Base-by-base conservation (phyloP, 1,284 basidiomycete genomes). In the Cryptococcus floricola region DNA sequence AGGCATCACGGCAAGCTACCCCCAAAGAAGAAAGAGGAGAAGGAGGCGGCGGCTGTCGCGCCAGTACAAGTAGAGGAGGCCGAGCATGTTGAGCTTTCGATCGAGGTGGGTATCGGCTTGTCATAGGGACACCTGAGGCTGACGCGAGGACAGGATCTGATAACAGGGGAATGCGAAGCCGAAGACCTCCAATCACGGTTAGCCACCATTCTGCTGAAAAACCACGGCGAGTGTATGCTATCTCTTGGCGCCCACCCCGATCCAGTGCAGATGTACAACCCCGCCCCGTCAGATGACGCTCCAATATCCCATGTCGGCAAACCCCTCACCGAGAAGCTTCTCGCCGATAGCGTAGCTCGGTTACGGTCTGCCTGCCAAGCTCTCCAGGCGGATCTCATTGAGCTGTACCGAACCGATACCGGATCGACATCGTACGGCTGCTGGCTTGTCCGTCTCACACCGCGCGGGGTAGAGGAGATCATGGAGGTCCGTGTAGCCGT, bases 401-500 rank as follows among this genome's bases (percentile, higher is more conserved):
- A 76, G 66, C 61, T 76, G 18, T 76, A 76, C 54, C 57, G 61
- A 46, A 45, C 52, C 18, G 53, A 61, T n/a, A 53, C 62, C 14
- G 49, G 54, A 14, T 55, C 44, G 10, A 57, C 53, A 16, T 39
- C 59, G 1, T 71, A 67, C 58, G 72, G 70, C 9, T 72, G 66
- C 56, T 73, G 73, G 71, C 58, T 77, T 34, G 61, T 76, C 23
- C 61, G 77, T 1, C 52, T 76, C 37, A 68, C 61, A 1, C 75
- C 77, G 0, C 54, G 66, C 12, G 68, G 72, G 8, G 74, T 76
- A 9, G 74, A 77, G 63, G 75, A 78, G 56, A 76, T 78, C 45
- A 71, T 89, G 14, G 95, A 98, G 77, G 90, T 97, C 2, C 85
- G 95, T 25, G 91, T 94, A 62, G 94, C 94, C 0, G 92, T 96